A percentile compares a stretch with the other conserved stretches of the same genome.
Evolutionary conservation across 495 filamentous ascomycete species (phyloP).

Genomic region (Staphylotrichum longicolle): DNA sequence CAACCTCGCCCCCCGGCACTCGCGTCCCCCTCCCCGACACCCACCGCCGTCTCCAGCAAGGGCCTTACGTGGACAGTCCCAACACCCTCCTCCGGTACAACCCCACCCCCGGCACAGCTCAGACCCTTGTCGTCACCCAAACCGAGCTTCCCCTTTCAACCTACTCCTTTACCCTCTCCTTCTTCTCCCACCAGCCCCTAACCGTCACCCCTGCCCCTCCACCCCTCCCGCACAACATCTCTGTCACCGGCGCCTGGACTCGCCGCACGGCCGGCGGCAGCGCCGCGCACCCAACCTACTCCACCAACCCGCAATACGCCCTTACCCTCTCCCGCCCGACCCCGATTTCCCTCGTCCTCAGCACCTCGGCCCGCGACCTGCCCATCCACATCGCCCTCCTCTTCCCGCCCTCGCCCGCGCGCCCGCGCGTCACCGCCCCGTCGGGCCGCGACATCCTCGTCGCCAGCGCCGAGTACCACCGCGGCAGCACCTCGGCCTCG

Average conservation of each 20-base stretch:
- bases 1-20: slow-evolving; percentile 57
- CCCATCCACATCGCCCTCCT: slow-evolving; percentile 83
- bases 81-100: slow-evolving; percentile 82
- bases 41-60: slow-evolving; percentile 55
- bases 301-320: slow-evolving; percentile 80
- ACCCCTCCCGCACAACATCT: slow-evolving; percentile 53
- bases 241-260: slow-evolving; percentile 66
- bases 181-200: slow-evolving; percentile 64
- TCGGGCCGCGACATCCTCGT: slow-evolving; percentile 73
- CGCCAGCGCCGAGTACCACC: slow-evolving; percentile 80
- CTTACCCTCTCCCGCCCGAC: slow-evolving; percentile 57
- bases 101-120: slow-evolving; percentile 54
- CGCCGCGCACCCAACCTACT: slow-evolving; percentile 68
- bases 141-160: slow-evolving; percentile 65
- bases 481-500: slow-evolving; percentile 69
- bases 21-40: slow-evolving; percentile 70
- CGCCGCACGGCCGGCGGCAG: slow-evolving; percentile 79
- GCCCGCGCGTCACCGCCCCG: slow-evolving; percentile 57
- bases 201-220: slow-evolving; percentile 58
- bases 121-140: slow-evolving; percentile 78
- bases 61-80: slow-evolving; percentile 88
- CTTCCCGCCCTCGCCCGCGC: slow-evolving; percentile 51
- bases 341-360: slow-evolving; percentile 67
- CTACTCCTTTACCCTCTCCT: slow-evolving; percentile 81
- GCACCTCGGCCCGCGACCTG: slow-evolving; percentile 55